phyloP scores from a whole-genome alignment of 345 rosid genomes.

The Aurinia saxatilis region DNA sequence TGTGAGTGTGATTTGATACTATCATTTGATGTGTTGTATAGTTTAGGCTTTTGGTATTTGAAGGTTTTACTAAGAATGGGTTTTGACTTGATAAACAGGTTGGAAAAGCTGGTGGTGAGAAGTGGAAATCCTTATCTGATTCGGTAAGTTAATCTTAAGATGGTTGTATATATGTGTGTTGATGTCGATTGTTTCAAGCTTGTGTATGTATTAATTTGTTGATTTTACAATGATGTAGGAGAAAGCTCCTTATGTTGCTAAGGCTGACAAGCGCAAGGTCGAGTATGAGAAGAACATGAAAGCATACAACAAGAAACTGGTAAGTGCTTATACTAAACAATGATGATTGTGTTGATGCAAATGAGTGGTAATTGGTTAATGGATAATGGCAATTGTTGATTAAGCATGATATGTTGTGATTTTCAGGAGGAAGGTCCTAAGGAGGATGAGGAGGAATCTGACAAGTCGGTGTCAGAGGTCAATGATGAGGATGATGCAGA shows the following conservation, averaged over 20 bases:
- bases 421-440: conserved; percentile 69
- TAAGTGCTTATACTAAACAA: background rate
- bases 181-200: background rate
- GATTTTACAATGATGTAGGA: conserved; percentile 36
- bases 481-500: conserved; percentile 82
- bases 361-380: background rate
- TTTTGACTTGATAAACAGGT: conserved; percentile 38
- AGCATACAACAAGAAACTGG: conserved; percentile 80
- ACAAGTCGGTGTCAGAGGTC: conserved; percentile 90
- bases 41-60: background rate
- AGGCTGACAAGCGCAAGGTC: conserved; percentile 80
- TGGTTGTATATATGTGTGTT: background rate
- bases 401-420: background rate
- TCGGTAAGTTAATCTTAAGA: conserved; percentile 33
- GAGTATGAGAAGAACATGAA: conserved; percentile 94
- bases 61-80: background rate
- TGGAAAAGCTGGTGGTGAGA: conserved; percentile 94
- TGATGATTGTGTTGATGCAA: background rate
- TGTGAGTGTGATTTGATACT: conserved; percentile 39
- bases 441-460: conserved; percentile 82
- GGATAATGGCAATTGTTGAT: background rate
- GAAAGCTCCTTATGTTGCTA: conserved; percentile 66
- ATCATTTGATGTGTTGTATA: background rate
- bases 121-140: conserved; percentile 85
- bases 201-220: background rate